Percentiles rank a stretch among this genome's conserved stretches.
Evolutionary conservation across 208 protist species (phyloP).

Genomic region (Trypanosoma brucei): DNA sequence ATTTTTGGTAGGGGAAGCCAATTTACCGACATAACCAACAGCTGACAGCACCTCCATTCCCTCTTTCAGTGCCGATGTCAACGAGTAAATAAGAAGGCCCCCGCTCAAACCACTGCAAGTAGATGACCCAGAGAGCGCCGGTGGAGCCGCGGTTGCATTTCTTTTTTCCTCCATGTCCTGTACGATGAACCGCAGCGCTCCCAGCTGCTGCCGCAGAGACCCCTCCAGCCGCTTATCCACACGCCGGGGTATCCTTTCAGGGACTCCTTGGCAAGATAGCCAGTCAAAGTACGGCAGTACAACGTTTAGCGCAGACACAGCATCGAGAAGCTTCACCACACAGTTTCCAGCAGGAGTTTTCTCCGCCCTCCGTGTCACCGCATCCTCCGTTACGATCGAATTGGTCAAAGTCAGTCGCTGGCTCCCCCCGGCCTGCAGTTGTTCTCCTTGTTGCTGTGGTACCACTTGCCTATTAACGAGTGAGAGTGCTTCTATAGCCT

Average conservation of each 20-base stretch:
- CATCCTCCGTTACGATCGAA: background rate
- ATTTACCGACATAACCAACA: too few species aligned
- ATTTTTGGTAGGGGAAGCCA: too few species aligned
- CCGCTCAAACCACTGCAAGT: background rate
- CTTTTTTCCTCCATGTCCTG: background rate
- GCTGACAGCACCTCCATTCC: too few species aligned
- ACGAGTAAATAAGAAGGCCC: background rate
- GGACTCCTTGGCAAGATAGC: background rate
- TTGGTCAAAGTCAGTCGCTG: background rate
- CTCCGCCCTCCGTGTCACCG: background rate
- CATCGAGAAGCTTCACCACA: slow-evolving; percentile 6
- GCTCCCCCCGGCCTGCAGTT: background rate
- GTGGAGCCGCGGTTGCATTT: background rate
- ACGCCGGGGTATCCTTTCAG: background rate
- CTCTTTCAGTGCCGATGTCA: too few species aligned
- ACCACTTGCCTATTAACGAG: too few species aligned
- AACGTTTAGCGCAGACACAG: background rate
- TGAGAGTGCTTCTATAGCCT: too few species aligned
- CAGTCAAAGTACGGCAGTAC: background rate
- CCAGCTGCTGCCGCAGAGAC: background rate
- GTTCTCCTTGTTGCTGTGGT: too few species aligned
- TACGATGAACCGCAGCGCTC: background rate
- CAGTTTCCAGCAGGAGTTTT: background rate
- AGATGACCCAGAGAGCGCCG: background rate
- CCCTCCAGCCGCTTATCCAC: background rate